A percentile compares a stretch with the other conserved stretches of the same genome.
phyloP scores from a whole-genome alignment of 805 yeast genomes.

The Zygoascus ofunaensis region DNA sequence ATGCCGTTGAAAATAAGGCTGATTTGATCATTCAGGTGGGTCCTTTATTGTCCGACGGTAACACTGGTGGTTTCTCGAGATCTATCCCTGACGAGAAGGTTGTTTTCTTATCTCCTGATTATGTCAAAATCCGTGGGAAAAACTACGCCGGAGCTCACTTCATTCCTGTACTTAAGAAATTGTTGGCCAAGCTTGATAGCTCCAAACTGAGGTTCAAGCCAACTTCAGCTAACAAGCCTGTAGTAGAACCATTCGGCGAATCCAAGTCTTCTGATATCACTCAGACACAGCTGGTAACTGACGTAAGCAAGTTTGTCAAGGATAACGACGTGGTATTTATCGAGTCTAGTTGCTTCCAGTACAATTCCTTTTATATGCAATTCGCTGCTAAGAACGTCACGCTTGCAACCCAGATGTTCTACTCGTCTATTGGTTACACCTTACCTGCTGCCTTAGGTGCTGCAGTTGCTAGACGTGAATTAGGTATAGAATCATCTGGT shows the following conservation, averaged over 20 bases:
- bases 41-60: conserved; percentile 54
- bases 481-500: conserved; percentile 28
- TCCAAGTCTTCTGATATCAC: conserved; percentile 20
- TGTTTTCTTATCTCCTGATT: conserved; percentile 46
- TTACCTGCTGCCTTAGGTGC: conserved; percentile 82
- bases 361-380: conserved; percentile 59
- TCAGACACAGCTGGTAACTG: conserved; percentile 36
- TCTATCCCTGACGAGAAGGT: conserved; percentile 35
- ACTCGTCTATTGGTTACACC: conserved; percentile 82
- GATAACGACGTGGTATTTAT: conserved; percentile 64
- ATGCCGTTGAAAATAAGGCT: conserved; percentile 41
- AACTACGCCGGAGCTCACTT: conserved; percentile 38
- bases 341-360: conserved; percentile 80
- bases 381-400: conserved; percentile 44
- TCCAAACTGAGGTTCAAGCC: conserved; percentile 17
- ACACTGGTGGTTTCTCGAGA: conserved; percentile 56
- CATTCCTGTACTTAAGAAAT: conserved; percentile 39
- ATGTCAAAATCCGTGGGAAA: conserved; percentile 39
- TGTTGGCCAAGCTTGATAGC: conserved; percentile 33
- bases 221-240: conserved; percentile 21
- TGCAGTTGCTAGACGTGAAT: conserved; percentile 51
- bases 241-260: conserved; percentile 23
- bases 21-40: conserved; percentile 72
- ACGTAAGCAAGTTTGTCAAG: conserved; percentile 32
- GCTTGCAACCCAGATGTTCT: conserved; percentile 55